These are phyloP conservation scores for Hibiscus syriacus DNA, from an alignment of 345 rosid species.

Conservation along the genomic window DNA sequence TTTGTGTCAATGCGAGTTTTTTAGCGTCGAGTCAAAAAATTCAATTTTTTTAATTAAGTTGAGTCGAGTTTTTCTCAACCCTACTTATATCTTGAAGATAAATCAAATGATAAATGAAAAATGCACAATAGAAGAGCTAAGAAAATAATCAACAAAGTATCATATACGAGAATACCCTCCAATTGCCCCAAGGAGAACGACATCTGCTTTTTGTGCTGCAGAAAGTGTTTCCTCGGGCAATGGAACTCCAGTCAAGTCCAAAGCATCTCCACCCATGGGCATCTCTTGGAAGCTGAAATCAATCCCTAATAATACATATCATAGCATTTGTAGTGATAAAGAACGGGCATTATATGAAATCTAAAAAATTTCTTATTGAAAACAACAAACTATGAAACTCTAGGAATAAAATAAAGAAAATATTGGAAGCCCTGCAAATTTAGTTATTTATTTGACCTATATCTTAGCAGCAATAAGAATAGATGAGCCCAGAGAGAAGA, in stretches of 20 bases:
- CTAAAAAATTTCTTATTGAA: background rate
- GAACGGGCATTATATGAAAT: background rate
- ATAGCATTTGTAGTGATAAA: background rate
- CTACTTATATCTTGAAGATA: constrained; percentile 51
- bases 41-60: too few relatives aligned
- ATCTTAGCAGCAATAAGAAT: background rate
- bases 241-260: constrained; percentile 88
- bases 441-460: background rate
- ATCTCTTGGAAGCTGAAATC: constrained; percentile 75
- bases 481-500: background rate
- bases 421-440: background rate
- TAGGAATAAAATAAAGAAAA: background rate
- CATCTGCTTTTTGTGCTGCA: constrained; percentile 65
- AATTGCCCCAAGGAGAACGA: constrained; percentile 89
- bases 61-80: too few relatives aligned
- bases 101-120: background rate
- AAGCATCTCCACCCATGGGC: constrained; percentile 92
- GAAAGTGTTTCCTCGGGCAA: constrained; percentile 83
- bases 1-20: too few relatives aligned
- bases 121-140: background rate
- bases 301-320: constrained; percentile 41
- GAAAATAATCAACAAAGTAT: background rate
- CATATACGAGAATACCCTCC: constrained; percentile 54
- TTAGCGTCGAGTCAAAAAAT: too few relatives aligned
- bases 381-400: background rate